Evolutionary conservation across 495 filamentous ascomycete genomes (phyloP), one percentile per base, ranked within the genome.

Genomic region (Penicillium malachiteum): DNA sequence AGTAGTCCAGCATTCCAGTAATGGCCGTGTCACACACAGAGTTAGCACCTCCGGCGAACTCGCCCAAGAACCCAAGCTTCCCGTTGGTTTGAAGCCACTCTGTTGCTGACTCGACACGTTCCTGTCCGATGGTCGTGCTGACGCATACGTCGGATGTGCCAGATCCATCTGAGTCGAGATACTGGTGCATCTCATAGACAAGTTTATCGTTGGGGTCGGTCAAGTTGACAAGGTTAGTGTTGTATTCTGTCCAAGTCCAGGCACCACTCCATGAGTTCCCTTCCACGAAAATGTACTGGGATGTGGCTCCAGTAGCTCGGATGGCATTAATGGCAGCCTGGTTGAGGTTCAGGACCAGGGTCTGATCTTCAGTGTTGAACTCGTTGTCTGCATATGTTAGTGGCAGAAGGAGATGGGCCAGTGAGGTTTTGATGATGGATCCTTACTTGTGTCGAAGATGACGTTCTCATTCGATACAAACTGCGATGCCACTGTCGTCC

Each of bases 271-370:
- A 91, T 31, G 80, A 76, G 76, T 89, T 89, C 59, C 87, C 87
- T 67, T 89, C 87, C 47, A 82, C 81, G 50, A 87, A 86, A 67
- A 90, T 90, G 66, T 86, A 86, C 67, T 89, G 86, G n/a, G 71
- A 77, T 3, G 79, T 89, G 17, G 87, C 87, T 9, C 85, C 85
- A 30, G 83, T 81, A 11, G 71, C 79, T 50, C 87, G 85, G 70
- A 91, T 88, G 55, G 77, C 84, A 59, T 87, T 74, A 64, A 90
- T 88, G 57, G 87, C 86, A 21, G 84, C 87, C 71, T 90, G 87
- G 79, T 89, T 89, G 47, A 89, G 83, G 58, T 83, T 65, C 34
- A 86, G 74, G 40, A 89, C 86, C 10, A 88, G 82, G 30, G 65
- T 70, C 67, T 89, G 84, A 62, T 85, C 81, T 81, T 88, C 87